Conservation (phyloP, 1,139 yeast species). For the Kodamaea sp. region DNA sequence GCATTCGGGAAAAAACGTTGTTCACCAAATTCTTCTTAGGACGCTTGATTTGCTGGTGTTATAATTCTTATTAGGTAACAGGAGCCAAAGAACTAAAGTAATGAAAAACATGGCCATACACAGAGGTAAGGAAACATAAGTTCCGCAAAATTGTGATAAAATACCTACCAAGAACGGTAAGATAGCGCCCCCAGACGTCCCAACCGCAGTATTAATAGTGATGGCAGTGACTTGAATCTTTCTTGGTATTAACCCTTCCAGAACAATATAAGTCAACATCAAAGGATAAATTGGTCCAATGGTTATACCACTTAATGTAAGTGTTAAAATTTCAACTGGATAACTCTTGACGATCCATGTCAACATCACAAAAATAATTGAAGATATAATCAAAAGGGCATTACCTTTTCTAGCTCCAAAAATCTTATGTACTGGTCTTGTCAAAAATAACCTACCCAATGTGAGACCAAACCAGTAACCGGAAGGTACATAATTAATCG, state of each 20-base stretch:
- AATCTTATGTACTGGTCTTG: conserved; percentile 34
- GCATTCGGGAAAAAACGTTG: too few species aligned
- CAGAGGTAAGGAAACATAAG: conserved; percentile 52
- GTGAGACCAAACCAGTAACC: conserved; percentile 73
- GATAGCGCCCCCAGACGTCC: conserved; percentile 57
- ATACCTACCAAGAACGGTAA: conserved; percentile 57
- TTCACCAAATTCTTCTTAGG: too few species aligned
- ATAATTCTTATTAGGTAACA: conserved; percentile 32
- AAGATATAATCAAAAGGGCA: conserved; percentile 26
- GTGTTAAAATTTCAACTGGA: conserved; percentile 24
- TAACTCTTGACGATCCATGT: conserved; percentile 43
- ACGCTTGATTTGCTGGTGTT: too few species aligned
- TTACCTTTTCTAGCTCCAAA: conserved; percentile 47
- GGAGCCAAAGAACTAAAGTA: conserved; percentile 42
- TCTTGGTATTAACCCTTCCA: conserved; percentile 41
- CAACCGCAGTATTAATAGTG: conserved; percentile 55
- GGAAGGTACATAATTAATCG: conserved; percentile 61
- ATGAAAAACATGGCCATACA: conserved; percentile 35
- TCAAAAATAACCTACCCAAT: conserved; percentile 50
- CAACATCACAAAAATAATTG: conserved; percentile 35
- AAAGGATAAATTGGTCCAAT: conserved; percentile 56
- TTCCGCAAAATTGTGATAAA: conserved; percentile 46
- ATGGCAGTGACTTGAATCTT: conserved; percentile 50
- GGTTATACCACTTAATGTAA: conserved; percentile 43
- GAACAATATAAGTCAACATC: conserved; percentile 44